phyloP scores from a whole-genome alignment of 176 grass and related monocot genomes.

The Tillandsia fasciculata region DNA sequence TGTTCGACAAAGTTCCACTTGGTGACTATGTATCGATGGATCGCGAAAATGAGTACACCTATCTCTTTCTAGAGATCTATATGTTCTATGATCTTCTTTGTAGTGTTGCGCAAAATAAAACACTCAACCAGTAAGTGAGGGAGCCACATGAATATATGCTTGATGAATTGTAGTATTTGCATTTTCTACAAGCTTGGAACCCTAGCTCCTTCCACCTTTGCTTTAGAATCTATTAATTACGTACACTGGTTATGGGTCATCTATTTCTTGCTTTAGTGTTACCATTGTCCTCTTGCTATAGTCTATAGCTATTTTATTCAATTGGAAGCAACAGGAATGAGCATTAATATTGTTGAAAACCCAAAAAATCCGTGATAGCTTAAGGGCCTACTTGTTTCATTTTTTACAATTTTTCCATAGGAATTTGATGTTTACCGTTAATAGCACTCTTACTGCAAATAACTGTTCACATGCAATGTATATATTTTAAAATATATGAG shows the following conservation, averaged over 20 bases:
- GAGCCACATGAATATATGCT: slow-evolving; percentile 15
- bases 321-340: not conserved
- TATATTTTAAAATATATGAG: no score
- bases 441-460: no score
- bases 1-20: no score
- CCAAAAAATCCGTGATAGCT: no score
- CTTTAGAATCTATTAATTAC: not conserved
- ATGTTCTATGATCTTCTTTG: slow-evolving; percentile 4
- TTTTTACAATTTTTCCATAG: no score
- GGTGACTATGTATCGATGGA: no score
- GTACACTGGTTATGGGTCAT: not conserved
- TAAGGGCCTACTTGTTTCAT: no score
- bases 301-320: not conserved
- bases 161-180: not conserved
- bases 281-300: not conserved
- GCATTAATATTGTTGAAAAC: no score
- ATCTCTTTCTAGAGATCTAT: not conserved
- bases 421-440: slow-evolving; percentile 6
- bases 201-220: not conserved
- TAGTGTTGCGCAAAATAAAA: not conserved
- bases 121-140: not conserved
- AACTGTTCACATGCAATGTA: no score
- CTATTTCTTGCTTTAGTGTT: not conserved
- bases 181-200: not conserved
- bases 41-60: not conserved